phyloP scores from a whole-genome alignment of 106 monocot genomes.

The Posidonia australis region DNA sequence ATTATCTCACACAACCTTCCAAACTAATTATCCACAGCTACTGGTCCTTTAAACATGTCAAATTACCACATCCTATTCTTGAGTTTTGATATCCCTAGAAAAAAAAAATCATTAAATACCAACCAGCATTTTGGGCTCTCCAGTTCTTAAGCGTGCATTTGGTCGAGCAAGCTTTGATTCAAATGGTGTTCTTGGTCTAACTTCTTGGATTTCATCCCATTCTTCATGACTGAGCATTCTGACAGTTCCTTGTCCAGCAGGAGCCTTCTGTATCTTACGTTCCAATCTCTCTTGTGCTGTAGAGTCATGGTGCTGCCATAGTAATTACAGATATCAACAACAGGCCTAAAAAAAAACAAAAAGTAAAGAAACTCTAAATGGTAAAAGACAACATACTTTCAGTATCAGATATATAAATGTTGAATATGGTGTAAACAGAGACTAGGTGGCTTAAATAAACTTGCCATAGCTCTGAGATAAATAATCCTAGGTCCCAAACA shows the following conservation, averaged over 20 bases:
- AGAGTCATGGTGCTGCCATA: slow-evolving; percentile 65
- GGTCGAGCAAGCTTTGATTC: slow-evolving; percentile 91
- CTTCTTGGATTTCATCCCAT: slow-evolving; percentile 93
- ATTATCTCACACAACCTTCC: too few relatives aligned
- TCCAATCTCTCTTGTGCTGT: slow-evolving; percentile 90
- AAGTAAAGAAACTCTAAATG: too few relatives aligned
- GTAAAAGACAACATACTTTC: too few relatives aligned
- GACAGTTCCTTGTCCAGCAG: slow-evolving; percentile 73
- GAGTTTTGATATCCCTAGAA: not conserved
- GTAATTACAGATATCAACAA: not conserved
- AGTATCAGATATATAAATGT: too few relatives aligned
- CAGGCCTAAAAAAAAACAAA: not conserved
- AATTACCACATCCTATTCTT: too few relatives aligned
- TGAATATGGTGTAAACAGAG: too few relatives aligned
- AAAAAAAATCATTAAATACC: slow-evolving; percentile 1
- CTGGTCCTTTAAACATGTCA: too few relatives aligned
- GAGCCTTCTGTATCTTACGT: slow-evolving; percentile 67
- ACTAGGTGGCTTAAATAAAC: too few relatives aligned
- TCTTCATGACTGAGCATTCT: slow-evolving; percentile 95
- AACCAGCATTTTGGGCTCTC: slow-evolving; percentile 75
- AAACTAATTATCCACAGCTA: too few relatives aligned
- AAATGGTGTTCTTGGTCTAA: slow-evolving; percentile 94
- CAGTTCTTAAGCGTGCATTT: slow-evolving; percentile 90
- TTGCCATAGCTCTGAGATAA: too few relatives aligned
- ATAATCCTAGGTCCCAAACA: too few relatives aligned